These are phyloP conservation scores for Colletotrichum tofieldiae DNA, from an alignment of 2,329 filamentous ascomycete species.

Conservation along the genomic window DNA sequence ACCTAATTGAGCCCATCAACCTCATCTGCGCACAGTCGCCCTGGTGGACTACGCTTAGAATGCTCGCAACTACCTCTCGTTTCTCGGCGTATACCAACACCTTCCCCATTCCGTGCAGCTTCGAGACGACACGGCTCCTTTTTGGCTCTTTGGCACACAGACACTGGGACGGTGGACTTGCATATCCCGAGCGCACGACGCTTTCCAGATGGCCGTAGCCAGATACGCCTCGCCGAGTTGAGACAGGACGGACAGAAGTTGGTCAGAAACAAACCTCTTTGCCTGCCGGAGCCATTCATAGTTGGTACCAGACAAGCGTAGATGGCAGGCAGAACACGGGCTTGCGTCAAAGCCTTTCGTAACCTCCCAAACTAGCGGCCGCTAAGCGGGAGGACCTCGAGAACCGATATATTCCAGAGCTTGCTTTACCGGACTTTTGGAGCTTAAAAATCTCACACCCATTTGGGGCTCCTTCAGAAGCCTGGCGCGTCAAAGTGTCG, in stretches of 20 bases:
- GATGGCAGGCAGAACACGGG: constrained; percentile 2
- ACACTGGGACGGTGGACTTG: constrained; percentile 2
- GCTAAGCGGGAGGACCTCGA: background rate
- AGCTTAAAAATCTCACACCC: background rate
- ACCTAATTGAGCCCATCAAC: background rate
- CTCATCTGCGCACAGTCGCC: constrained; percentile 21
- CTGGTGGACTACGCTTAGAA: constrained; percentile 15
- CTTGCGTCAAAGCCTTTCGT: constrained; percentile 7
- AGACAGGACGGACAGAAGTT: background rate
- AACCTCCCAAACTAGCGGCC: background rate
- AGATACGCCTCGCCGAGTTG: background rate
- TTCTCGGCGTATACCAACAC: constrained; percentile 30
- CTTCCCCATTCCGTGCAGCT: constrained; percentile 27
- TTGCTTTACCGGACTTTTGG: background rate
- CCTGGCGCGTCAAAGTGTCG: background rate
- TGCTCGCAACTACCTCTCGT: constrained; percentile 1
- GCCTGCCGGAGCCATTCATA: background rate
- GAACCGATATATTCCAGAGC: background rate
- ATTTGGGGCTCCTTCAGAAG: background rate
- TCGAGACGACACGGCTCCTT: background rate
- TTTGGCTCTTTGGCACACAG: background rate
- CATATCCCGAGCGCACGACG: background rate
- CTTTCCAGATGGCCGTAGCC: background rate
- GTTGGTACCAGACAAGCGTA: background rate
- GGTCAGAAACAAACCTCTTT: background rate